phyloP scores from a whole-genome alignment of 116 monocot species.

The Papilionanthe hybrid region DNA sequence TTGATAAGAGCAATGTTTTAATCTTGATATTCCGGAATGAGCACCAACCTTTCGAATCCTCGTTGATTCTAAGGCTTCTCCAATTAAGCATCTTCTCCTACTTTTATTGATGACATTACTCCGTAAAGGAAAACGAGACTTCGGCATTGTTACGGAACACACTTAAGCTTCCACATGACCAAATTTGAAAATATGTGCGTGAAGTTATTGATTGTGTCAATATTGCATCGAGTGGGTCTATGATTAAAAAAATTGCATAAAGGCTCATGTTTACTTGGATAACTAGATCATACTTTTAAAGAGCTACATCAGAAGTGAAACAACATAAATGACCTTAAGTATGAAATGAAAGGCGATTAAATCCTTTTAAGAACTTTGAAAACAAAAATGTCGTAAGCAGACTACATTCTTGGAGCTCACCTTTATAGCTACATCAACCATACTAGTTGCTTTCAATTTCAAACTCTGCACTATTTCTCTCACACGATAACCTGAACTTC shows the following conservation, averaged over 20 bases:
- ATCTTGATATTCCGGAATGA: not conserved
- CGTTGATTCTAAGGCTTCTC: not conserved
- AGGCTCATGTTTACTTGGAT: too few relatives aligned
- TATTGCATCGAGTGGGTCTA: too few relatives aligned
- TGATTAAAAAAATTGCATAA: too few relatives aligned
- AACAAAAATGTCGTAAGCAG: not conserved
- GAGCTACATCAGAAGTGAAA: too few relatives aligned
- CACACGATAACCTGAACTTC: too few relatives aligned
- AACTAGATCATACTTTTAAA: too few relatives aligned
- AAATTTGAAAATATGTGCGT: not conserved
- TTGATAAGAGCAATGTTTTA: not conserved
- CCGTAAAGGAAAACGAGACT: not conserved
- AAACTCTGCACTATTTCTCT: not conserved
- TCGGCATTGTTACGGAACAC: not conserved
- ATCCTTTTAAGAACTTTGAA: too few relatives aligned
- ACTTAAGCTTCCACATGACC: too few relatives aligned
- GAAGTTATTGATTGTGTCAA: too few relatives aligned
- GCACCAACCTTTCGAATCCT: not conserved
- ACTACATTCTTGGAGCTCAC: not conserved
- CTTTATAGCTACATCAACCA: not conserved
- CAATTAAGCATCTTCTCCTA: constrained; percentile 7
- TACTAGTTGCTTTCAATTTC: too few relatives aligned
- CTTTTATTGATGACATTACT: not conserved
- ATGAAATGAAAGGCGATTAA: too few relatives aligned
- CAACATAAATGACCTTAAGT: too few relatives aligned